These are phyloP conservation scores for Starmerella kuoi DNA, from an alignment of 805 yeast genomes.

Conservation along the genomic window DNA sequence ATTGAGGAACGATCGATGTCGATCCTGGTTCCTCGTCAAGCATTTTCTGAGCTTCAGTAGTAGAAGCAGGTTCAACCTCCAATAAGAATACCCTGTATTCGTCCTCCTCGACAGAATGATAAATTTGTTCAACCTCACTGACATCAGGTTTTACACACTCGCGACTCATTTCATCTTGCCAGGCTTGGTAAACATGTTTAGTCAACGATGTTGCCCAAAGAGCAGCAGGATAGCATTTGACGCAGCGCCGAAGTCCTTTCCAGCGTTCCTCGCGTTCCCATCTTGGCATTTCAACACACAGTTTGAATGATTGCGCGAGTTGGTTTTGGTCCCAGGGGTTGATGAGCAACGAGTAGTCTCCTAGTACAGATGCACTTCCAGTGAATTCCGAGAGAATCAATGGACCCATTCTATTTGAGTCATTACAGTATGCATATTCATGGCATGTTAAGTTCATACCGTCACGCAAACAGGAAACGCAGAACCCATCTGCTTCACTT, in stretches of 20 bases:
- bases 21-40: slow-evolving; percentile 3
- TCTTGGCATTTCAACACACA: slow-evolving; percentile 51
- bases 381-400: slow-evolving; percentile 83
- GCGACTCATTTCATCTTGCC: slow-evolving; percentile 39
- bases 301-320: slow-evolving; percentile 50
- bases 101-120: slow-evolving; percentile 5
- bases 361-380: slow-evolving; percentile 75
- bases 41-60: slow-evolving; percentile 6
- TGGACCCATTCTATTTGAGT: slow-evolving; percentile 42
- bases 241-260: slow-evolving; percentile 46
- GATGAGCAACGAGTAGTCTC: slow-evolving; percentile 54
- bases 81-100: slow-evolving; percentile 16
- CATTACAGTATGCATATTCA: slow-evolving; percentile 72
- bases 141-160: slow-evolving; percentile 16
- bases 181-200: slow-evolving; percentile 39
- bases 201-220: slow-evolving; percentile 59
- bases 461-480: slow-evolving; percentile 85
- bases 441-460: slow-evolving; percentile 96
- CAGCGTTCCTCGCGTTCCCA: slow-evolving; percentile 53
- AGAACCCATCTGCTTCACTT: slow-evolving; percentile 74
- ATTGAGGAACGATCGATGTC: background rate
- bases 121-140: slow-evolving; percentile 5
- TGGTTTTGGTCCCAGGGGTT: slow-evolving; percentile 82
- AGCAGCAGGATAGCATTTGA: slow-evolving; percentile 55
- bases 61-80: slow-evolving; percentile 18